These are phyloP conservation scores for Notholithocarpus densiflorus DNA, from an alignment of 306 rosid species.

Conservation along the genomic window DNA sequence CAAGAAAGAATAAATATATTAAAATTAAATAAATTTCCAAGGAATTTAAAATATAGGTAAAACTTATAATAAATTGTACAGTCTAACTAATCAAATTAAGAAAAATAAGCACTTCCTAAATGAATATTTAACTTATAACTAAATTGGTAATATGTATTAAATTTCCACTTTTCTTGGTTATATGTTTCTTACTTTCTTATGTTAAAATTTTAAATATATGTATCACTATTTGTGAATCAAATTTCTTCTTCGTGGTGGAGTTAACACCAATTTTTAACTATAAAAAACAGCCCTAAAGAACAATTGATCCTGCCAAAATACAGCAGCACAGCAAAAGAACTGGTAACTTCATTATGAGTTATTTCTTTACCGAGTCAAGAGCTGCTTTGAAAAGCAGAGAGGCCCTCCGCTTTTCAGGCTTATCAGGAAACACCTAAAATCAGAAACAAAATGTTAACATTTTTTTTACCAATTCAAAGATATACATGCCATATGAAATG, in stretches of 20 bases:
- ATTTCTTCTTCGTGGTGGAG: background rate
- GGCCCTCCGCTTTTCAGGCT: conserved; percentile 87
- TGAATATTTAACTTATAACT: background rate
- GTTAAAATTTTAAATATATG: background rate
- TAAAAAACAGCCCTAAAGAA: conserved; percentile 7
- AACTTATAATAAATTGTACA: background rate
- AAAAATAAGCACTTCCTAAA: background rate
- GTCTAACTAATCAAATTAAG: background rate
- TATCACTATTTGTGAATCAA: background rate
- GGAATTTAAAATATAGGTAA: background rate
- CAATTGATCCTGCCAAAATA: background rate
- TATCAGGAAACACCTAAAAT: conserved; percentile 90
- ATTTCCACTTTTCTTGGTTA: background rate
- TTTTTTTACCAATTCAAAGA: background rate
- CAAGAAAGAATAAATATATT: conserved; percentile 20
- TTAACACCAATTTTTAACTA: background rate
- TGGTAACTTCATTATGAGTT: conserved; percentile 19
- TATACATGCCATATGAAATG: background rate
- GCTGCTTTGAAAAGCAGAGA: conserved; percentile 76
- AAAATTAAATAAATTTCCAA: background rate
- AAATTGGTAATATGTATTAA: background rate
- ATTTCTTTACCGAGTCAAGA: conserved; percentile 67
- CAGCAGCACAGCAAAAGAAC: background rate
- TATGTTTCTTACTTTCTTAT: background rate
- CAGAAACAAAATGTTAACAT: conserved; percentile 16